Conservation (phyloP, 768 basidiomycete genomes). For the Hypholoma fasciculare region DNA sequence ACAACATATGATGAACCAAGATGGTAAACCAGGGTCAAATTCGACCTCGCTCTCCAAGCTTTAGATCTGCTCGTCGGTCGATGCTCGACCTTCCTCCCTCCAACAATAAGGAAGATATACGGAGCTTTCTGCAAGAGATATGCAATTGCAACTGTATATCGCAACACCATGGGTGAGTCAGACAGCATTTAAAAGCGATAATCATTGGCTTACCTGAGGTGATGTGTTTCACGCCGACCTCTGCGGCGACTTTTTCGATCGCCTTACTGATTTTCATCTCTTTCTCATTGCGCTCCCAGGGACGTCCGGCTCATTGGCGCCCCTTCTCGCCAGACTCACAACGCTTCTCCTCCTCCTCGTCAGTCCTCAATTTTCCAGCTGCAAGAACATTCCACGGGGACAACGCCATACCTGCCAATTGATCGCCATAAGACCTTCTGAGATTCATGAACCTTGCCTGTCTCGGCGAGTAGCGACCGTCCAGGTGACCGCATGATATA, state of each 20-base stretch:
- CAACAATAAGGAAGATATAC: conserved; percentile 50
- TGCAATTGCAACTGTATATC: conserved; percentile 46
- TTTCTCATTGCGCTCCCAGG: conserved; percentile 5
- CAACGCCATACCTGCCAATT: conserved; percentile 24
- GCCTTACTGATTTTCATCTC: conserved; percentile 22
- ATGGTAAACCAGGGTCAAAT: conserved; percentile 3
- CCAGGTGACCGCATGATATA: too few relatives aligned
- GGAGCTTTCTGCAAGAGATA: conserved; percentile 56
- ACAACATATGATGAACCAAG: conserved; percentile 1
- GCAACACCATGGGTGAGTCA: background rate
- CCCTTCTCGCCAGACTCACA: conserved; percentile 38
- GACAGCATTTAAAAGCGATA: background rate
- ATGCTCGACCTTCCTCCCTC: conserved; percentile 38
- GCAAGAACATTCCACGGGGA: conserved; percentile 35
- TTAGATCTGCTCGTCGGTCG: conserved; percentile 35
- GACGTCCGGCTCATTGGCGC: conserved; percentile 21
- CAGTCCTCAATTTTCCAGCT: conserved; percentile 51
- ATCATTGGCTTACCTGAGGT: conserved; percentile 35
- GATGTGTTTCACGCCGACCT: conserved; percentile 48
- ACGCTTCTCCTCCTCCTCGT: conserved; percentile 38
- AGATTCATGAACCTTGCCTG: too few relatives aligned
- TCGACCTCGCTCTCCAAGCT: conserved; percentile 27
- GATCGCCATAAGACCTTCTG: background rate
- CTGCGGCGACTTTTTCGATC: conserved; percentile 49
- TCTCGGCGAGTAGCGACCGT: too few relatives aligned